phyloP scores from a whole-genome alignment of 441 rosid species.

The Isatis lusitanica region DNA sequence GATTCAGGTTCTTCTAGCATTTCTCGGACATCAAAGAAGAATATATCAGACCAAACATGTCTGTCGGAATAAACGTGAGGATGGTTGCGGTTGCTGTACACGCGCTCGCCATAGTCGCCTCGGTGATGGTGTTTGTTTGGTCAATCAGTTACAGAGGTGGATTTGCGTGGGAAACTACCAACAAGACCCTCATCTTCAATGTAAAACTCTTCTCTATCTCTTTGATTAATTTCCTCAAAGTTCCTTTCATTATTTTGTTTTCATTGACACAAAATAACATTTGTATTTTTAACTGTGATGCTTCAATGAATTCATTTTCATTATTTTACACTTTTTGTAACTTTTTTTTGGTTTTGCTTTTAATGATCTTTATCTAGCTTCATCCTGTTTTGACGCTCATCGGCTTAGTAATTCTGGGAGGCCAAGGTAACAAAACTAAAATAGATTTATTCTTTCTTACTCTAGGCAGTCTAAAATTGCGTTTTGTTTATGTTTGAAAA shows the following conservation, averaged over 20 bases:
- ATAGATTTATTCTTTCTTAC: neutral
- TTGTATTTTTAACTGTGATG: neutral
- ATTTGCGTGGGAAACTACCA: constrained; percentile 69
- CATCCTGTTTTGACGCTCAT: constrained; percentile 82
- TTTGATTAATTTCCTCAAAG: neutral
- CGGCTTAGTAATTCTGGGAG: constrained; percentile 74
- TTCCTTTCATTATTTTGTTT: neutral
- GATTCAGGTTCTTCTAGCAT: neutral
- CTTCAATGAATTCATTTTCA: neutral
- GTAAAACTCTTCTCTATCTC: constrained; percentile 32
- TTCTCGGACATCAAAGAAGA: neutral
- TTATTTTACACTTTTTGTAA: neutral
- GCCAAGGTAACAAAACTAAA: constrained; percentile 60
- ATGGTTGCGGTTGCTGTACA: constrained; percentile 54
- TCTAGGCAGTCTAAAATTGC: neutral
- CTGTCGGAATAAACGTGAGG: constrained; percentile 41
- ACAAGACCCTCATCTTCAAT: constrained; percentile 85
- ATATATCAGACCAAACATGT: constrained; percentile 36
- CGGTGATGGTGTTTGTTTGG: constrained; percentile 68
- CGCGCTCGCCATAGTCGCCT: constrained; percentile 49
- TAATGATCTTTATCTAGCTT: constrained; percentile 43
- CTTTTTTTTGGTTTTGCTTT: neutral
- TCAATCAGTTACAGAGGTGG: constrained; percentile 66
- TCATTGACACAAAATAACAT: neutral
- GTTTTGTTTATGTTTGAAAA: neutral